Base-by-base conservation (phyloP, 2,329 filamentous ascomycete genomes). In the Pseudogymnoascus sp. region DNA sequence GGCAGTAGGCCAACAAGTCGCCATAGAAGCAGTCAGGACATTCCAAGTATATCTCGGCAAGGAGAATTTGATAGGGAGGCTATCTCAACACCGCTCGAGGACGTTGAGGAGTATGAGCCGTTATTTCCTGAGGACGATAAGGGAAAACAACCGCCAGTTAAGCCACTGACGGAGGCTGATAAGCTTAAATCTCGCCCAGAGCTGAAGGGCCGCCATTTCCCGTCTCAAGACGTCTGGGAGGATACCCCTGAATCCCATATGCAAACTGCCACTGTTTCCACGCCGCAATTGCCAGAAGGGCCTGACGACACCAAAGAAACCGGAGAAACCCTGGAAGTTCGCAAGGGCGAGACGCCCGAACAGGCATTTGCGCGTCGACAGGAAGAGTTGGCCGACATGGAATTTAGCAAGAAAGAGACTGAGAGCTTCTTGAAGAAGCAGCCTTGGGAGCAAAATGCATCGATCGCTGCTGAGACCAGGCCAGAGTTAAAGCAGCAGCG, bases 151-250 rank as follows among this genome's bases (percentile, higher is more conserved):
- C 78, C 77, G 7, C 22, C 14, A 11, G 35, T 3, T 9, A 55
- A 33, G 28, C 28, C 49, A 19, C 71, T 80, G 59, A 79, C 79
- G n/a, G 75, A 79, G 33, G 77, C 77, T 33, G 80, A 85, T 63
- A 81, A 81, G 66, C 78, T 85, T 67, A 85, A 84, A 73, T 76
- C 74, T 62, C 77, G 79, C 38, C 77, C 80, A 4, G 78, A 81
- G 39, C 65, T 78, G 62, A 80, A 84, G 66, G 77, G 82, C 64
- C 84, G 85, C 66, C 88, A 88, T 65, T 99, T 99, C 75, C 94
- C 94, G 1, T 97, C 92, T 74, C 89, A 92, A 73, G 94, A 99
- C 73, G 85, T 97, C 41, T 99, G 94, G 94, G 94, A 99, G 77
- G 95, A 99, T 73, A 88, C 91, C 0, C 94, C 95, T 3, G 89